Percentiles rank a stretch among this genome's conserved stretches.
Conservation (phyloP, 495 filamentous ascomycete species). For the Aspergillus nidulans region DNA sequence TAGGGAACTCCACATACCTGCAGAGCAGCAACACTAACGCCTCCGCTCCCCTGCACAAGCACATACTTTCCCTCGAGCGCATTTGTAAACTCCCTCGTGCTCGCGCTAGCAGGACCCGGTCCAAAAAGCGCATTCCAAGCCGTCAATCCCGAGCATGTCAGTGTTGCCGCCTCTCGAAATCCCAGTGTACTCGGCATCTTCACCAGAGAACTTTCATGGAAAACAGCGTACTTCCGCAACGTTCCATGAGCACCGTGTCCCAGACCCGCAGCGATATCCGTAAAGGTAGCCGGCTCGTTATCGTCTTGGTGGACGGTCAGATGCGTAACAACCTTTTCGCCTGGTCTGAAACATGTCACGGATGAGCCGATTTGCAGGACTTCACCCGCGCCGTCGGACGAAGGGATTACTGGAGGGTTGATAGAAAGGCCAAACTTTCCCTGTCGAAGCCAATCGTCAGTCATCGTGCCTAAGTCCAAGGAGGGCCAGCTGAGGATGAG, state of each 20-base stretch:
- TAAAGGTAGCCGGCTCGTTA: slow-evolving; percentile 40
- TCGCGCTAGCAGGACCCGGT: slow-evolving; percentile 35
- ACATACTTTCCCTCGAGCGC: slow-evolving; percentile 3
- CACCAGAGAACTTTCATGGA: slow-evolving; percentile 65
- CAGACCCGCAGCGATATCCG: slow-evolving; percentile 43
- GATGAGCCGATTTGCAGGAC: slow-evolving; percentile 43
- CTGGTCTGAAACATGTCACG: slow-evolving; percentile 10
- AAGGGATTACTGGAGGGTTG: slow-evolving; percentile 49
- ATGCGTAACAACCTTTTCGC: slow-evolving; percentile 17
- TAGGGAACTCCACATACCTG: slow-evolving; percentile 21
- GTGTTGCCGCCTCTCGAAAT: slow-evolving; percentile 21
- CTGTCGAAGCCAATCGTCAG: background rate
- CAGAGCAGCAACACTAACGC: slow-evolving; percentile 64
- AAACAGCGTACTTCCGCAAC: slow-evolving; percentile 65
- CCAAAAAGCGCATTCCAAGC: slow-evolving; percentile 57
- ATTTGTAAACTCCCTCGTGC: slow-evolving; percentile 22
- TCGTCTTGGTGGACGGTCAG: slow-evolving; percentile 30
- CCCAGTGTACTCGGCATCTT: slow-evolving; percentile 21
- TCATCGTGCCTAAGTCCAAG: background rate
- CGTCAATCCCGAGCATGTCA: slow-evolving; percentile 25
- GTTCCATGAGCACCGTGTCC: slow-evolving; percentile 63
- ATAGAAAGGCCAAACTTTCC: slow-evolving; percentile 25
- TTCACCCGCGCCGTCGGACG: slow-evolving; percentile 64
- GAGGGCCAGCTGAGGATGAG: background rate
- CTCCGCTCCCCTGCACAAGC: slow-evolving; percentile 62